Percentiles rank a stretch among this genome's conserved stretches.
These are phyloP conservation scores for California macrophylla DNA, from an alignment of 441 rosid species.

Conservation along the genomic window DNA sequence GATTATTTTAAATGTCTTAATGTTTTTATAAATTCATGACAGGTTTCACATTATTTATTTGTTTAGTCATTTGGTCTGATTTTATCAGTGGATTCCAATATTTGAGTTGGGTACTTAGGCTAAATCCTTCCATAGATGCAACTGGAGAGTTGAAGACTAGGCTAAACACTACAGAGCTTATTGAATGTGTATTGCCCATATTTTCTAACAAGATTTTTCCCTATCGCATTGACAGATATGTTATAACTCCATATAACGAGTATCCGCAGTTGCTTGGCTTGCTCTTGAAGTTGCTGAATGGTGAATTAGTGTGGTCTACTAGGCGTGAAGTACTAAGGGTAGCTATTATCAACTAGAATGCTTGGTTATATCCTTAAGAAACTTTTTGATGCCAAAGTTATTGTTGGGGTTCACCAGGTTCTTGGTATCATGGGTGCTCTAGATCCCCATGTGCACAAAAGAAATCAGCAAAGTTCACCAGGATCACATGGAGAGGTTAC, in stretches of 20 bases:
- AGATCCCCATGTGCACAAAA: slow-evolving; percentile 92
- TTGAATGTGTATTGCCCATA: slow-evolving; percentile 11
- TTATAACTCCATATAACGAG: slow-evolving; percentile 91
- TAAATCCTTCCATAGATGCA: neutral
- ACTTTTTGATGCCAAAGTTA: slow-evolving; percentile 20
- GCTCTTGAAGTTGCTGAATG: slow-evolving; percentile 91
- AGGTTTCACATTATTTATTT: neutral
- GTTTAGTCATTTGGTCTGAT: neutral
- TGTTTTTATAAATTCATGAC: neutral
- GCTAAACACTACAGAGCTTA: neutral
- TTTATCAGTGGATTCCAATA: neutral
- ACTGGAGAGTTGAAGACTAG: neutral
- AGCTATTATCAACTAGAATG: slow-evolving; percentile 20
- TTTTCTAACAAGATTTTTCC: slow-evolving; percentile 2
- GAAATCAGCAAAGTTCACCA: slow-evolving; percentile 69
- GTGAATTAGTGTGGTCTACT: slow-evolving; percentile 95
- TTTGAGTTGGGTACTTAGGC: neutral
- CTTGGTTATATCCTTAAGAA: slow-evolving; percentile 12
- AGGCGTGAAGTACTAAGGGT: slow-evolving; percentile 99
- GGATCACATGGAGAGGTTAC: slow-evolving; percentile 87
- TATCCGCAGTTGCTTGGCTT: slow-evolving; percentile 85
- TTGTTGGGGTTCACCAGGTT: slow-evolving; percentile 45
- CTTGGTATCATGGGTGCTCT: slow-evolving; percentile 99
- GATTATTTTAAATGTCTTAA: neutral
- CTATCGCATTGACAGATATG: slow-evolving; percentile 48